Conservation (phyloP, 2,329 filamentous ascomycete genomes). For the Scedosporium boydii region DNA sequence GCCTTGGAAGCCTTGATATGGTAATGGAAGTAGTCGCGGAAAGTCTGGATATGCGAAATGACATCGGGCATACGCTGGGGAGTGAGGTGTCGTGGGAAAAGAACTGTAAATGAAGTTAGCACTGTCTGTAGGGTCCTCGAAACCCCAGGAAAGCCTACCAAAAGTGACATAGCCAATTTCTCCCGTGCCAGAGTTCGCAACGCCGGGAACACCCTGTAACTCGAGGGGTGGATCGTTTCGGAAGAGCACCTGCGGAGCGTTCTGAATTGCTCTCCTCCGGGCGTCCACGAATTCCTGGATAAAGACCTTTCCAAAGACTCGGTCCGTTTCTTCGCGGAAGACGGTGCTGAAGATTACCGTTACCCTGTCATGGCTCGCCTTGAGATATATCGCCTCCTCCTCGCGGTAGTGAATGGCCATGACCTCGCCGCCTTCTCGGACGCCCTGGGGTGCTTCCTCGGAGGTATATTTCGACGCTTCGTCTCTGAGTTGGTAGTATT, state of each 20-base stretch:
- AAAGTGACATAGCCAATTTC: constrained; percentile 98
- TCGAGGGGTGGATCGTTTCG: constrained; percentile 90
- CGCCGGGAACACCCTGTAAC: constrained; percentile 76
- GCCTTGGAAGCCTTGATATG: constrained; percentile 99
- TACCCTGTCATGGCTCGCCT: constrained; percentile 92
- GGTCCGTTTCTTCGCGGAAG: constrained; percentile 94
- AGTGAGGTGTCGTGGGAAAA: constrained; percentile 92
- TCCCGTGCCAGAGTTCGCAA: constrained; percentile 63
- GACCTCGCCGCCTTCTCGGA: constrained; percentile 80
- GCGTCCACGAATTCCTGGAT: constrained; percentile 98
- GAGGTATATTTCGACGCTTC: constrained; percentile 87
- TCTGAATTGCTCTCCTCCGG: constrained; percentile 87
- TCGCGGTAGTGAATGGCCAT: constrained; percentile 98
- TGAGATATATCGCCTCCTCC: constrained; percentile 97
- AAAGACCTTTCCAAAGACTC: constrained; percentile 96
- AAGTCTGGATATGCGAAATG: constrained; percentile 98
- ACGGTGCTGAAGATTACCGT: constrained; percentile 99
- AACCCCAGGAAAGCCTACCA: constrained; percentile 44
- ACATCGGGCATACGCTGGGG: constrained; percentile 84
- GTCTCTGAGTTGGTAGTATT: constrained; percentile 77
- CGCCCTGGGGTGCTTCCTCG: constrained; percentile 85
- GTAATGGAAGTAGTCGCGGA: constrained; percentile 99
- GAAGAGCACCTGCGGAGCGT: constrained; percentile 95
- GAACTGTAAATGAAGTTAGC: constrained; percentile 42
- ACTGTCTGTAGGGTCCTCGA: neutral